Conservation (phyloP, 345 rosid species). For the Carallia pectinifolia region DNA sequence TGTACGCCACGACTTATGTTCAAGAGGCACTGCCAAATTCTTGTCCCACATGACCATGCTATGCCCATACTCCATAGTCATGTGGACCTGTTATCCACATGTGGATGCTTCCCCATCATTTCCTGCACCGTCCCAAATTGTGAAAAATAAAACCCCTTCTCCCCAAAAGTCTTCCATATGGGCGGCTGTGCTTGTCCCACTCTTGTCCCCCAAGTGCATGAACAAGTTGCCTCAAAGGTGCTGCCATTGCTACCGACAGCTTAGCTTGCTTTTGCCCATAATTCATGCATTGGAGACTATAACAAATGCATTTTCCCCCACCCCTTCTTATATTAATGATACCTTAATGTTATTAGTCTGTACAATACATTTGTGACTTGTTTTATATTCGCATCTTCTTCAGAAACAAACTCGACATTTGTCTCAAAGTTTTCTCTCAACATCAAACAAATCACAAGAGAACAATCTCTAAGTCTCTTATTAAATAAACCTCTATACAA, state of each 20-base stretch:
- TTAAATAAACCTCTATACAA: background rate
- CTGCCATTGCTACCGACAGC: slow-evolving; percentile 73
- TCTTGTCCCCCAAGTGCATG: slow-evolving; percentile 57
- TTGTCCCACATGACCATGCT: slow-evolving; percentile 10
- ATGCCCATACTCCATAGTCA: background rate
- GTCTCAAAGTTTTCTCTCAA: background rate
- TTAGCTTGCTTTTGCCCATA: slow-evolving; percentile 72
- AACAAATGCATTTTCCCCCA: background rate
- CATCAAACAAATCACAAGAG: background rate
- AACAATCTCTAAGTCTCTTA: too few species aligned
- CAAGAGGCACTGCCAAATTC: slow-evolving; percentile 4
- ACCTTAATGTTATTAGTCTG: slow-evolving; percentile 18
- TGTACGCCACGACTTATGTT: slow-evolving; percentile 39
- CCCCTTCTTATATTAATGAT: slow-evolving; percentile 3
- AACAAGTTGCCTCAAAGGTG: slow-evolving; percentile 72
- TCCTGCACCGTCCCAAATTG: slow-evolving; percentile 24
- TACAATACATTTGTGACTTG: slow-evolving; percentile 36
- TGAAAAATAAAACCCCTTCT: background rate
- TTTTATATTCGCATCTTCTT: slow-evolving; percentile 13
- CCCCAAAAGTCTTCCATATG: slow-evolving; percentile 34
- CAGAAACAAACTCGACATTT: background rate
- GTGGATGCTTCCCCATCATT: slow-evolving; percentile 21
- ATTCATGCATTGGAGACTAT: slow-evolving; percentile 34
- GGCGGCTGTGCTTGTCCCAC: slow-evolving; percentile 73
- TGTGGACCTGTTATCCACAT: slow-evolving; percentile 12